phyloP scores from a whole-genome alignment of 2,329 filamentous ascomycete species.

The Cordyceps fumosorosea region DNA sequence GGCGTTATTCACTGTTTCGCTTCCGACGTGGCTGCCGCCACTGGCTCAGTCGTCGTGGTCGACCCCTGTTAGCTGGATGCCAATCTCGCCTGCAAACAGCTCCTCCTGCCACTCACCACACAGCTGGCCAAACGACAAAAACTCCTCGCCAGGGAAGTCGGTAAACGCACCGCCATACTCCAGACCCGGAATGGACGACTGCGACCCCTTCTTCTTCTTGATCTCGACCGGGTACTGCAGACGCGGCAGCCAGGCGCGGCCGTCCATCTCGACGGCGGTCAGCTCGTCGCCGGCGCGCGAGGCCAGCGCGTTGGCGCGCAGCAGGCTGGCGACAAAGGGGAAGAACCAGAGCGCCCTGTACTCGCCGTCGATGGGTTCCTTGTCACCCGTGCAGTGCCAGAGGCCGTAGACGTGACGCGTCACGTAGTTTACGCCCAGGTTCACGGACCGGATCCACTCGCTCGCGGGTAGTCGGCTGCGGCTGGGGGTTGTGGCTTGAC shows the following conservation, averaged over 20 bases:
- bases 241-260: conserved; percentile 7
- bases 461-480: conserved; percentile 10
- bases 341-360: conserved; percentile 19
- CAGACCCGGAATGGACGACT: background rate
- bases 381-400: conserved; percentile 21
- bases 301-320: conserved; percentile 9
- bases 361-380: conserved; percentile 17
- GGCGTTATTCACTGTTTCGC: background rate
- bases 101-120: conserved; percentile 20
- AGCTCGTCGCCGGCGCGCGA: conserved; percentile 8
- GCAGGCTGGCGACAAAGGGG: conserved; percentile 11
- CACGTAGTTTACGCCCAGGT: conserved; percentile 25
- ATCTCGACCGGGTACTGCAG: background rate
- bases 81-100: conserved; percentile 3
- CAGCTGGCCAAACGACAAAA: conserved; percentile 23
- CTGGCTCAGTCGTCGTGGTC: background rate
- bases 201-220: background rate
- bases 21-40: background rate
- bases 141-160: conserved; percentile 19
- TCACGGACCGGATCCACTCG: conserved; percentile 26
- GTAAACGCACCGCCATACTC: conserved; percentile 17
- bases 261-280: conserved; percentile 1
- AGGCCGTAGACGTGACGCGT: conserved; percentile 19
- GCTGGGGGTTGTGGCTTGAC: background rate
- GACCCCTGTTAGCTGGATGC: background rate